Base-by-base conservation (phyloP, 2,329 filamentous ascomycete genomes). In the Hysterium pulicare region DNA sequence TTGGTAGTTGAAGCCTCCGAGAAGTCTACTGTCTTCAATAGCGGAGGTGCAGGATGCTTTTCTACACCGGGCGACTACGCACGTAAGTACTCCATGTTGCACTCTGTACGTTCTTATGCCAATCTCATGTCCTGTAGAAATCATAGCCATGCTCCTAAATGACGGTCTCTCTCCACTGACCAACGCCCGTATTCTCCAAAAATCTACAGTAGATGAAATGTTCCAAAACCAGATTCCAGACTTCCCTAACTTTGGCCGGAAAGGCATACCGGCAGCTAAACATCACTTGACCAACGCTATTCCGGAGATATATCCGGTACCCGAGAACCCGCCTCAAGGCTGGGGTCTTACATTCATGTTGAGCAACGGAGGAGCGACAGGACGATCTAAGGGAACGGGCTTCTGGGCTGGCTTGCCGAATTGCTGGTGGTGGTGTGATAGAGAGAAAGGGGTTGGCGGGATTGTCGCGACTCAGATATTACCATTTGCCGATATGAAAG, bases 301-400 rank as follows among this genome's bases (percentile, higher is more conserved):
- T 2, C 63, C 70, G 0, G 76, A 82, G 22, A 41, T 83, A 10
- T 83, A 70, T 47, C 68, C 69, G 1, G 65, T 71, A 43, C 51
- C 56, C 26, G 68, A 69, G 16, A 66, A 75, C 45, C 72, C 71
- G 19, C 76, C 81, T 0, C 81, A 85, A 54, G 83, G 83, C 9
- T 86, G 81, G 81, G 81, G 81, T 0, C 63, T 86, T 23, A 75
- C 71, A 0, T 80, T 81, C 37, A 77, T 82, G 71, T 59, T 82
- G 10, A 77, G 62, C 1, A 54, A 64, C 16, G 55, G 51, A 16
- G 72, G 71, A 1, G 50, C 59, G 1, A 79, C 79, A 2, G 79
- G 81, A 0, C 69, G 80, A 7, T 76, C 36, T 19, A 23, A 20
- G 21, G 36, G 36, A 21, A 38, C 36, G 13, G 36, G 15, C 3